phyloP scores from a whole-genome alignment of 345 rosid species.

The Mangifera indica region DNA sequence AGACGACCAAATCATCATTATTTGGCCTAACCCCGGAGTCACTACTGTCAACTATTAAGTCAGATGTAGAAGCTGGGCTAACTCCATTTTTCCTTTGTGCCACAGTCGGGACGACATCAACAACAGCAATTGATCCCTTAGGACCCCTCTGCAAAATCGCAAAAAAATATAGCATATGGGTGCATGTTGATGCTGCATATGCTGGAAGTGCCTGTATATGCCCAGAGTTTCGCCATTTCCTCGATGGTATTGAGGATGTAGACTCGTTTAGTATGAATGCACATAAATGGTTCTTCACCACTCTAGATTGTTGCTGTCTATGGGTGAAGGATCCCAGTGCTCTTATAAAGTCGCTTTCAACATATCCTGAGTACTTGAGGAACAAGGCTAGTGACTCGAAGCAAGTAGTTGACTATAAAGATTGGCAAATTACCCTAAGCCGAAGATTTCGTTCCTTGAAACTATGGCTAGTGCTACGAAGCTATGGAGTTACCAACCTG shows the following conservation, averaged over 20 bases:
- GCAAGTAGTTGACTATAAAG: constrained; percentile 46
- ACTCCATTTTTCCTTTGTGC: constrained; percentile 37
- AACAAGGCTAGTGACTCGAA: constrained; percentile 33
- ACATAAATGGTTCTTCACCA: constrained; percentile 55
- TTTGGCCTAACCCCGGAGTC: constrained; percentile 23
- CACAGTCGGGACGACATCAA: constrained; percentile 42
- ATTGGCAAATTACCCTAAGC: constrained; percentile 57
- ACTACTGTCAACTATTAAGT: background rate
- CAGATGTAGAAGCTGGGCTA: constrained; percentile 25
- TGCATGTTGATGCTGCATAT: constrained; percentile 54
- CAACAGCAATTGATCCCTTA: constrained; percentile 32
- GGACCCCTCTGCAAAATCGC: constrained; percentile 23
- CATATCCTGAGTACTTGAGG: constrained; percentile 43
- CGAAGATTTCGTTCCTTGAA: constrained; percentile 47
- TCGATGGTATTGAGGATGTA: constrained; percentile 45
- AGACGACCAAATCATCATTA: constrained; percentile 27
- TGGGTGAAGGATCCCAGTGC: constrained; percentile 52
- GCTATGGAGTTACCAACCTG: constrained; percentile 44
- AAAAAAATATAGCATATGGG: constrained; percentile 30
- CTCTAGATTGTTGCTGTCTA: constrained; percentile 50
- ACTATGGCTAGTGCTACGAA: no score
- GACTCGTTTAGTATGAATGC: constrained; percentile 53
- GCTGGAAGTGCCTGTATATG: constrained; percentile 50
- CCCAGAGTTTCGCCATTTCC: constrained; percentile 43
- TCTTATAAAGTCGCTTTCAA: constrained; percentile 36